phyloP scores from a whole-genome alignment of 257 asterid species.

The Eucommia ulmoides region DNA sequence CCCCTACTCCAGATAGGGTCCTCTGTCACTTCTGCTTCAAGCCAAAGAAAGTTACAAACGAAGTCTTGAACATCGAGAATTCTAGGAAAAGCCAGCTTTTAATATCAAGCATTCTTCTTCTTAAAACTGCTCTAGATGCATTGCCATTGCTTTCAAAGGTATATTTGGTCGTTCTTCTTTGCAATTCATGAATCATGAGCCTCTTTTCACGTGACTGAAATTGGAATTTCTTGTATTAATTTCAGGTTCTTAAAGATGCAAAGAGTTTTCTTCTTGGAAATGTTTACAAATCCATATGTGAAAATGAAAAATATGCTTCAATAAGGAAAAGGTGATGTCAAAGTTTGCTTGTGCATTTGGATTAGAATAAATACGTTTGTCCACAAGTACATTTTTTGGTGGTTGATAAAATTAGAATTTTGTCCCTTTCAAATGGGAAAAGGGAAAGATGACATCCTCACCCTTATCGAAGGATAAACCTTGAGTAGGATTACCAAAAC shows the following conservation, averaged over 20 bases:
- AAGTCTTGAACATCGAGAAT: slow-evolving; percentile 51
- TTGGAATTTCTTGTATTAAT: slow-evolving; percentile 12
- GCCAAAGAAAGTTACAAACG: slow-evolving; percentile 77
- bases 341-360: slow-evolving; percentile 11
- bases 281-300: slow-evolving; percentile 74
- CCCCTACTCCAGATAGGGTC: slow-evolving; percentile 68
- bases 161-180: slow-evolving; percentile 9
- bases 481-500: too few relatives aligned
- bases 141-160: slow-evolving; percentile 89
- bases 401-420: neutral
- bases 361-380: slow-evolving; percentile 6
- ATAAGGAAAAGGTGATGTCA: slow-evolving; percentile 62
- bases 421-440: neutral
- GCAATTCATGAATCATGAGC: slow-evolving; percentile 4
- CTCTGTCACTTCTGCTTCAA: slow-evolving; percentile 98
- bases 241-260: slow-evolving; percentile 93
- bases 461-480: too few relatives aligned
- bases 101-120: slow-evolving; percentile 85
- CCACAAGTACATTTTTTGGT: neutral
- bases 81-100: slow-evolving; percentile 73
- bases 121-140: slow-evolving; percentile 91
- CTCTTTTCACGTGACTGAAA: slow-evolving; percentile 9
- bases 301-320: slow-evolving; percentile 65
- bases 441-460: neutral
- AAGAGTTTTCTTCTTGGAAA: slow-evolving; percentile 72